A percentile compares a stretch with the other conserved stretches of the same genome.
These are phyloP conservation scores for Schizosaccharomyces lindneri DNA, from an alignment of 805 yeast genomes.

Conservation along the genomic window DNA sequence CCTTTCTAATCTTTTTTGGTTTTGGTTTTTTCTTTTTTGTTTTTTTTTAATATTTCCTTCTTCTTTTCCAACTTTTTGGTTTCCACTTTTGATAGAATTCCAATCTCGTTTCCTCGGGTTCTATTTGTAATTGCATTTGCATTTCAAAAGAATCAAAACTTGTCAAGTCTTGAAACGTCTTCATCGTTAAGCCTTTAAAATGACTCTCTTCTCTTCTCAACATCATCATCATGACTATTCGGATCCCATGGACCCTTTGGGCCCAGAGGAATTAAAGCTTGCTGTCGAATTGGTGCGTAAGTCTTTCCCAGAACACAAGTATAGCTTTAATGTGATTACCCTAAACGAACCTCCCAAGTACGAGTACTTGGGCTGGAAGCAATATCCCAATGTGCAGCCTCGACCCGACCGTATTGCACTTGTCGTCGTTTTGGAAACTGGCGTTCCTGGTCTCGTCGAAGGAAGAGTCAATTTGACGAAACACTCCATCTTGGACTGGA, in stretches of 20 bases:
- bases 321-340: conserved; percentile 44
- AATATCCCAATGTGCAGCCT: conserved; percentile 17
- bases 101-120: too few relatives aligned
- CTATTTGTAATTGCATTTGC: too few relatives aligned
- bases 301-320: conserved; percentile 18
- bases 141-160: too few relatives aligned
- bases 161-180: too few relatives aligned
- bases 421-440: conserved; percentile 31
- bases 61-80: neutral
- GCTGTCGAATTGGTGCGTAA: conserved; percentile 29
- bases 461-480: conserved; percentile 38
- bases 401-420: conserved; percentile 51
- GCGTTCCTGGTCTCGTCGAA: conserved; percentile 39
- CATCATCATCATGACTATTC: neutral
- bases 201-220: neutral
- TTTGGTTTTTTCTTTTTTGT: neutral
- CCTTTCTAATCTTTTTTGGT: neutral
- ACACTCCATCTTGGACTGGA: conserved; percentile 22
- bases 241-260: conserved; percentile 31
- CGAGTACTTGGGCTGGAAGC: conserved; percentile 24
- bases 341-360: conserved; percentile 46
- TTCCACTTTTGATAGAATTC: too few relatives aligned
- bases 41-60: neutral
- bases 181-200: neutral
- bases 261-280: conserved; percentile 34